Evolutionary conservation across 306 rosid species (phyloP), one percentile per base, ranked within the genome.

Genomic region (Sicyos edulis): DNA sequence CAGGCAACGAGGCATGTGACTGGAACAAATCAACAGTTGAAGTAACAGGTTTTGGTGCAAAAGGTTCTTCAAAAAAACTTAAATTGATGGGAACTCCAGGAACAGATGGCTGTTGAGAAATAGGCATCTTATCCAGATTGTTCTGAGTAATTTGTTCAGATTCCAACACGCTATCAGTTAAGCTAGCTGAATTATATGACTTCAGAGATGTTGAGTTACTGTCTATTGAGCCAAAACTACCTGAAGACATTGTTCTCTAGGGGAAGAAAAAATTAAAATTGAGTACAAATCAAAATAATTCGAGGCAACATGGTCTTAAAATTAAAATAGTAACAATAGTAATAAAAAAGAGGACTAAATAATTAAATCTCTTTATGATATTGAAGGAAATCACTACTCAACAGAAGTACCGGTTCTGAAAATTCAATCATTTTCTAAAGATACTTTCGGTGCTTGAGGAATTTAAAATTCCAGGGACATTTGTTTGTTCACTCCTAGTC

Each of bases 191-290:
- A 76, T 69, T 75, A 75, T 78, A 77, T 32, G 90, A 88, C 73
- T 82, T 83, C 20, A 72, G 71, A 75, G 90, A 76, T 63, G 79
- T 50, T 54, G 81, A 74, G 73, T 81, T 78, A 83, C 89, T 69
- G 72, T 78, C 92, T 51, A 72, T 69, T 32, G 92, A 86, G 54
- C 85, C 86, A 53, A 78, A 83, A 74, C 86, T 85, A 65, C 87
- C 80, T 1, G 77, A 56, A 64, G 92, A 86, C 76, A 78, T 64
- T 55, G 83, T 84, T 78, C 91, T 88, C 96, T 88, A 73, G 70
- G 66, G 11, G 55, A 69, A 29, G 45, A 70, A 8, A 71, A 71
- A 21, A 12, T 22, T 58, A 29, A 60, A 44, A 64, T 57, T 67
- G 72, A 78, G 70, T 34, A 50, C 49, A 79, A 54, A 57, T 73